phyloP scores from a whole-genome alignment of 495 filamentous ascomycete genomes.

The Bombardia bombarda region DNA sequence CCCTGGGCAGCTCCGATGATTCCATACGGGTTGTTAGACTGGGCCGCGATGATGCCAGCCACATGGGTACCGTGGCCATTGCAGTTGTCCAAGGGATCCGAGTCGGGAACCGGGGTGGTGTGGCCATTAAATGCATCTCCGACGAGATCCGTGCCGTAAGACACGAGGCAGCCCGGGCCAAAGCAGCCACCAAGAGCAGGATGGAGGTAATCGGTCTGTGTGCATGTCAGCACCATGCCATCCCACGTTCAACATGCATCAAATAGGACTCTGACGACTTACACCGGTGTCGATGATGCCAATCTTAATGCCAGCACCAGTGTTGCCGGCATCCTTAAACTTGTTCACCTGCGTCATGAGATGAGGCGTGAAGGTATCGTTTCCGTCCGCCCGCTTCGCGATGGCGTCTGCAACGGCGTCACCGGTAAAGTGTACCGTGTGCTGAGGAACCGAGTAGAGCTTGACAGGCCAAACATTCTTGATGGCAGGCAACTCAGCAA shows the following conservation, averaged over 20 bases:
- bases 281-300: constrained; percentile 42
- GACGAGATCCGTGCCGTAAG: constrained; percentile 45
- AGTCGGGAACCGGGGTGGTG: constrained; percentile 35
- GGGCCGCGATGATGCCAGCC: constrained; percentile 47
- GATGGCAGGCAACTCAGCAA: constrained; percentile 32
- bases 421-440: constrained; percentile 38
- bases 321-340: constrained; percentile 34
- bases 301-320: constrained; percentile 40
- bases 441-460: constrained; percentile 31
- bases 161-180: constrained; percentile 44
- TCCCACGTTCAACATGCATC: neutral
- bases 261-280: constrained; percentile 13
- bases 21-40: constrained; percentile 37
- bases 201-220: constrained; percentile 47
- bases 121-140: constrained; percentile 40
- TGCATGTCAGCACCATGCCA: neutral
- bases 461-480: constrained; percentile 41
- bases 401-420: constrained; percentile 17
- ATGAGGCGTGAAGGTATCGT: constrained; percentile 35
- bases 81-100: constrained; percentile 38
- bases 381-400: constrained; percentile 24
- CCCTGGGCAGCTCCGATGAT: constrained; percentile 49
- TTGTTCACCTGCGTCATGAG: constrained; percentile 43
- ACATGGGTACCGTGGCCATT: constrained; percentile 43
- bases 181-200: constrained; percentile 53